These are phyloP conservation scores for Blastomyces silverae DNA, from an alignment of 2,329 filamentous ascomycete species.

Conservation along the genomic window DNA sequence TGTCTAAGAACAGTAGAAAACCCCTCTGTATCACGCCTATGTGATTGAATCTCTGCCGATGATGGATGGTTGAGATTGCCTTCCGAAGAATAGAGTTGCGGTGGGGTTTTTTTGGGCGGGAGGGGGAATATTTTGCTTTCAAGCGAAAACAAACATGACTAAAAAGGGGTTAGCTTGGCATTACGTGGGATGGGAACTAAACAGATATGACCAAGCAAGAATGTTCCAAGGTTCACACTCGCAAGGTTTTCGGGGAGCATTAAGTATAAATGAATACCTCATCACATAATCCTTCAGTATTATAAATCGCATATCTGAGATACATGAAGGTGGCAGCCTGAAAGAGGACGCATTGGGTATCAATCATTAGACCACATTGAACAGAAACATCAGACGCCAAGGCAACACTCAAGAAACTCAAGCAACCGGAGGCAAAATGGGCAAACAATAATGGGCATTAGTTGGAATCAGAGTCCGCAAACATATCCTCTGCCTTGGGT, in stretches of 20 bases:
- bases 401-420: background rate
- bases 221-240: background rate
- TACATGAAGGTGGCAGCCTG: background rate
- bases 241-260: background rate
- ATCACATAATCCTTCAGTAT: background rate
- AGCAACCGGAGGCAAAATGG: background rate
- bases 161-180: conserved; percentile 10
- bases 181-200: background rate
- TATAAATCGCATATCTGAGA: conserved; percentile 6
- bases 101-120: conserved; percentile 20
- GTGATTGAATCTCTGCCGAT: conserved; percentile 11
- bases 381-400: conserved; percentile 9
- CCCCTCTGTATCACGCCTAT: conserved; percentile 6
- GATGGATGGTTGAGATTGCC: conserved; percentile 12
- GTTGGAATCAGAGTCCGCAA: conserved; percentile 65
- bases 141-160: conserved; percentile 13
- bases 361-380: conserved; percentile 7
- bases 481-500: conserved; percentile 78
- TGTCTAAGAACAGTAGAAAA: conserved; percentile 10
- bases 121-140: conserved; percentile 11
- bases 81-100: conserved; percentile 9
- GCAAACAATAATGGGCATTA: conserved; percentile 22
- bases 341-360: conserved; percentile 8
- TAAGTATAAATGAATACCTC: background rate
- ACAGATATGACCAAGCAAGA: background rate